A percentile compares a stretch with the other conserved stretches of the same genome.
Evolutionary conservation across 371 early-diverging fungal genomes (phyloP).

Genomic region (Rhizomucor pusillus): DNA sequence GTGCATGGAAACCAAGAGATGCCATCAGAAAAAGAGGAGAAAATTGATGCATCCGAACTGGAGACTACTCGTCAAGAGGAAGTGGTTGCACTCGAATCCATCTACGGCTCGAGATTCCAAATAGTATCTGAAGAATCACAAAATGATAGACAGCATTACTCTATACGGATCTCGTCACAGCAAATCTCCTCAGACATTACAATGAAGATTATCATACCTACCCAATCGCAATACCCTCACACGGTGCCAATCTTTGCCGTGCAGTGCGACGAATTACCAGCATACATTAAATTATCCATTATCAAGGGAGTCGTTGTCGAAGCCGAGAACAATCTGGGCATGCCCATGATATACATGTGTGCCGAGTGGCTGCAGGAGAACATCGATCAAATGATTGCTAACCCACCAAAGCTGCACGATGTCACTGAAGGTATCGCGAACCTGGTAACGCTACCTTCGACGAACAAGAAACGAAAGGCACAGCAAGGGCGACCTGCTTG

Average conservation of each 20-base stretch:
- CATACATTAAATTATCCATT: conserved; percentile 68
- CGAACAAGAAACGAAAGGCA: conserved; percentile 1
- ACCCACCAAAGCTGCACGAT: conserved; percentile 61
- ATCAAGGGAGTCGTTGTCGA: conserved; percentile 57
- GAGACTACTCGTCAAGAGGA: conserved; percentile 48
- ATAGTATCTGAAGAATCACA: conserved; percentile 12
- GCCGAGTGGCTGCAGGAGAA: conserved; percentile 71
- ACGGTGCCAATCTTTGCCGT: conserved; percentile 64
- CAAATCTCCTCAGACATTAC: conserved; percentile 21
- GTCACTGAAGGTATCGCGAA: conserved; percentile 41
- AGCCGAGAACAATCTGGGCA: conserved; percentile 53
- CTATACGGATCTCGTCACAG: conserved; percentile 17
- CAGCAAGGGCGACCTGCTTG: conserved; percentile 2
- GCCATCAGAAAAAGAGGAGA: conserved; percentile 24
- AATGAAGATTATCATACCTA: conserved; percentile 58
- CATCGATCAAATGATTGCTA: conserved; percentile 47
- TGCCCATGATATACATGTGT: conserved; percentile 69
- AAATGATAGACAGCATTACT: conserved; percentile 20
- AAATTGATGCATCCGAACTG: conserved; percentile 43
- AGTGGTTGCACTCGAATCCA: conserved; percentile 60
- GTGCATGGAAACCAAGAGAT: conserved; percentile 32
- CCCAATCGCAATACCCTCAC: conserved; percentile 60
- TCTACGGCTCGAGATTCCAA: conserved; percentile 51
- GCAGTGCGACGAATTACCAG: conserved; percentile 60
- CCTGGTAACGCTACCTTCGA: background rate